Conservation (phyloP, 2,329 filamentous ascomycete genomes). For the Cercospora zeina region DNA sequence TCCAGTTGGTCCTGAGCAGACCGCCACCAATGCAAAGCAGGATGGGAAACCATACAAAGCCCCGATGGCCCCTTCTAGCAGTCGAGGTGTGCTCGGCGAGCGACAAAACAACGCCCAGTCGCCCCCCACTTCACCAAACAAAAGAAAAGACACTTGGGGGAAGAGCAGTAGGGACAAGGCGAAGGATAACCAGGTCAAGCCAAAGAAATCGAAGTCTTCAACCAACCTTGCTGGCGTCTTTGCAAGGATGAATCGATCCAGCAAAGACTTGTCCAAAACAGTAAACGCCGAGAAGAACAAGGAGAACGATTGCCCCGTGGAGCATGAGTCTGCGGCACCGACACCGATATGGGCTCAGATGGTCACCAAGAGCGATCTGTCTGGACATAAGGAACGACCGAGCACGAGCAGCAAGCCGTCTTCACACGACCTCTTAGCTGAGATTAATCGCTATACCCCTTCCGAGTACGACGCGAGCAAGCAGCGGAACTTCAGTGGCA, state of each 20-base stretch:
- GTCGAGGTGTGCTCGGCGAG: conserved; percentile 36
- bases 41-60: conserved; percentile 34
- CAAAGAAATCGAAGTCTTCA: conserved; percentile 75
- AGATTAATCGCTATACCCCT: conserved; percentile 61
- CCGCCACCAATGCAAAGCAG: conserved; percentile 40
- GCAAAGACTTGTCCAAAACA: conserved; percentile 60
- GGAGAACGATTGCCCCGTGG: conserved; percentile 71
- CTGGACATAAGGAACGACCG: conserved; percentile 35
- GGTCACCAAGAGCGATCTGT: conserved; percentile 41
- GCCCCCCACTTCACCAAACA: conserved; percentile 37
- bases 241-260: conserved; percentile 67
- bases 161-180: conserved; percentile 43
- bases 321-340: conserved; percentile 44
- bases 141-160: conserved; percentile 25
- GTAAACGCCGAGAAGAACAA: conserved; percentile 64
- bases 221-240: conserved; percentile 79
- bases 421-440: conserved; percentile 52
- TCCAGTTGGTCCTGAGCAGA: conserved; percentile 48
- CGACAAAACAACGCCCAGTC: conserved; percentile 39
- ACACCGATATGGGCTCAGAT: conserved; percentile 84
- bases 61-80: conserved; percentile 46
- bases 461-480: conserved; percentile 61
- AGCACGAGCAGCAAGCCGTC: conserved; percentile 50
- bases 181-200: conserved; percentile 39
- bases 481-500: conserved; percentile 58